Conservation (phyloP, 805 yeast genomes). For the Kuraishia piskuri region DNA sequence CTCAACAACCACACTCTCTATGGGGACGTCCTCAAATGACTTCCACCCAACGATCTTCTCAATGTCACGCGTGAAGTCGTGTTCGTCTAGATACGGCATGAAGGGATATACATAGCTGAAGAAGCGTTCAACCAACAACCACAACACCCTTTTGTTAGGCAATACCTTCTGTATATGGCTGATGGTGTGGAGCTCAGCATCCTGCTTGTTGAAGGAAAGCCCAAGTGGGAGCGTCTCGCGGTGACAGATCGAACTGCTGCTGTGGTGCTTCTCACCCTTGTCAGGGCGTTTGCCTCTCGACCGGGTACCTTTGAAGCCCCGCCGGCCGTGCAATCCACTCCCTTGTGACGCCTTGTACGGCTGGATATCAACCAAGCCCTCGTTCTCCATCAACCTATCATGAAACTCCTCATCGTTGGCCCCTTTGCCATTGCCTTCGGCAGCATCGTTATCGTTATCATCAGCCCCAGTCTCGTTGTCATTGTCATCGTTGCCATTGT, state of each 20-base stretch:
- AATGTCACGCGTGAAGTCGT: constrained; percentile 22
- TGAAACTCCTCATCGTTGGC: constrained; percentile 20
- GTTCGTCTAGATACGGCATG: constrained; percentile 36
- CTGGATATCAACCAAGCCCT: constrained; percentile 28
- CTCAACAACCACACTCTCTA: constrained; percentile 24
- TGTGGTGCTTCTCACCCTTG: constrained; percentile 1
- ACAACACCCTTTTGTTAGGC: constrained; percentile 34
- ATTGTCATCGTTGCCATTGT: constrained; percentile 9
- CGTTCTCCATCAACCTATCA: constrained; percentile 24
- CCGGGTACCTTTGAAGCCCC: background rate
- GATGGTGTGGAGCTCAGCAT: constrained; percentile 15
- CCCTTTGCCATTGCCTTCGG: background rate
- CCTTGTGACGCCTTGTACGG: constrained; percentile 14
- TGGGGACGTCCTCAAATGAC: constrained; percentile 22
- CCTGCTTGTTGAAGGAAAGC: constrained; percentile 7
- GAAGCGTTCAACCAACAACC: constrained; percentile 35
- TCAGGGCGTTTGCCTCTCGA: constrained; percentile 6
- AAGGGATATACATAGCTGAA: constrained; percentile 38
- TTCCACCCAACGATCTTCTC: constrained; percentile 28
- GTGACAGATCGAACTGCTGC: background rate
- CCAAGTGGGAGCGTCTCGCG: constrained; percentile 9
- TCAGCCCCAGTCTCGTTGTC: background rate
- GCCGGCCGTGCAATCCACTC: constrained; percentile 4
- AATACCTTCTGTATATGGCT: constrained; percentile 25
- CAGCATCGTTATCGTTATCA: background rate